Base-by-base conservation (phyloP, 768 basidiomycete genomes). In the Lyophyllum atratum region DNA sequence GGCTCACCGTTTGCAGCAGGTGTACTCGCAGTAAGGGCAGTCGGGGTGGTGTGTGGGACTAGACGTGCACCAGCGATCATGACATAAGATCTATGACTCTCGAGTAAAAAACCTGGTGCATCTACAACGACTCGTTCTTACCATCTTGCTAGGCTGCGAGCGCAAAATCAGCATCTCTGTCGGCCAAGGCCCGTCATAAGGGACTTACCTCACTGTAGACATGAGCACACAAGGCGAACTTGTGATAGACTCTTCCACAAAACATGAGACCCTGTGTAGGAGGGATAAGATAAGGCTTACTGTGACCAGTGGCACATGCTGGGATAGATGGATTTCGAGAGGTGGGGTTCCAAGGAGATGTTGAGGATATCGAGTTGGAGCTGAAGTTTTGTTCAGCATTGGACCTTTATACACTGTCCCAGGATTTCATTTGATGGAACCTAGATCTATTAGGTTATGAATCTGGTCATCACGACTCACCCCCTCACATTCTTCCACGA, bases 1-100 rank as follows among this genome's bases (percentile, higher is more conserved):
- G 33, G 31, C 88, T 74, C 69, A 91, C 89, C 87, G 87, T 71
- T 89, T 87, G 89, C 89, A 90, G 67, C 89, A 90, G 24, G 84
- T 85, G 22, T 66, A 74, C 28, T 67, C 74, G 72, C 89, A 91
- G 26, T 76, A 70, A 24, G 85, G 80, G 64, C 89, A 91, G 56
- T 83, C 74, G 26, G 51, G 61, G 28, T 85, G 85, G 71, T 91
- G 89, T 17, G 71, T 70, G 8, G 80, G 73, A 63, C 89, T 90
- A 76, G 90, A 91, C 69, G 80, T 89, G 81, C 89, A 92, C 66
- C 69, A 76, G 31, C 74, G 75, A 66, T 86, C 77, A 49, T 82
- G 84, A 71, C 89, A 91, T 61, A 80, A 78, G 52, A 89, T 81
- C 89, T 90, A 67, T 57, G 24, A 60, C 63, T 59, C 66, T 66